Evolutionary conservation across 495 filamentous ascomycete genomes (phyloP).

Genomic region (Lasiosphaeria ovina): DNA sequence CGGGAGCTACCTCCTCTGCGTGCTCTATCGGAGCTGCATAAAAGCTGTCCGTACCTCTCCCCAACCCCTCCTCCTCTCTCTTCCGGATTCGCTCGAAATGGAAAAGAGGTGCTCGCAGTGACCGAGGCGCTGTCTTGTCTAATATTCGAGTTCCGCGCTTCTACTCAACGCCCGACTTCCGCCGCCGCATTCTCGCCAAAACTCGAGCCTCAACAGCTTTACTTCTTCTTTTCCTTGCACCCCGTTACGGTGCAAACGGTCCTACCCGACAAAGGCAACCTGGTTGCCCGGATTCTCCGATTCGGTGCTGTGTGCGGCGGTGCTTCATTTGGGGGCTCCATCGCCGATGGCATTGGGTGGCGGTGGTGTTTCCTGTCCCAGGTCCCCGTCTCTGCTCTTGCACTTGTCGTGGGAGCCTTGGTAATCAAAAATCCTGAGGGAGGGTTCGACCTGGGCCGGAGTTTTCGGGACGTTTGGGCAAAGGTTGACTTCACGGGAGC

Average conservation of each 20-base stretch:
- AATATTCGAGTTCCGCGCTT: constrained; percentile 10
- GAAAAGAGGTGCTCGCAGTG: constrained; percentile 18
- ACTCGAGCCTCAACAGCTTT: background rate
- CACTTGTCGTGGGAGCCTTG: constrained; percentile 51
- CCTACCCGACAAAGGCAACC: background rate
- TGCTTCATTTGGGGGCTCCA: constrained; percentile 47
- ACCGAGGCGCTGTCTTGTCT: too few relatives aligned
- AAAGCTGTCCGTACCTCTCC: background rate
- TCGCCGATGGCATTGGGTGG: constrained; percentile 52
- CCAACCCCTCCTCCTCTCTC: background rate
- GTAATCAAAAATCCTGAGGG: constrained; percentile 48
- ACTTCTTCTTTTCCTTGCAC: background rate
- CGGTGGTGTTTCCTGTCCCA: constrained; percentile 49
- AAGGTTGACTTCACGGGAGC: constrained; percentile 58
- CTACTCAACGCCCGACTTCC: background rate
- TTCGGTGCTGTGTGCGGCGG: constrained; percentile 54
- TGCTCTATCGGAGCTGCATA: too few relatives aligned
- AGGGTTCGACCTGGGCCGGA: constrained; percentile 21
- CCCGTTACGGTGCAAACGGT: background rate
- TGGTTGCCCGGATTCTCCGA: constrained; percentile 15
- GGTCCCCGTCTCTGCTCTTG: constrained; percentile 54
- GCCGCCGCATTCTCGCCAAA: background rate
- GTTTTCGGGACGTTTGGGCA: constrained; percentile 45
- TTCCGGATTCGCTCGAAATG: constrained; percentile 15
- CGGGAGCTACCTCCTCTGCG: too few relatives aligned